Evolutionary conservation across 768 basidiomycete species (phyloP), one percentile per base, ranked within the genome.

Genomic region (Macrocybe gigantea): DNA sequence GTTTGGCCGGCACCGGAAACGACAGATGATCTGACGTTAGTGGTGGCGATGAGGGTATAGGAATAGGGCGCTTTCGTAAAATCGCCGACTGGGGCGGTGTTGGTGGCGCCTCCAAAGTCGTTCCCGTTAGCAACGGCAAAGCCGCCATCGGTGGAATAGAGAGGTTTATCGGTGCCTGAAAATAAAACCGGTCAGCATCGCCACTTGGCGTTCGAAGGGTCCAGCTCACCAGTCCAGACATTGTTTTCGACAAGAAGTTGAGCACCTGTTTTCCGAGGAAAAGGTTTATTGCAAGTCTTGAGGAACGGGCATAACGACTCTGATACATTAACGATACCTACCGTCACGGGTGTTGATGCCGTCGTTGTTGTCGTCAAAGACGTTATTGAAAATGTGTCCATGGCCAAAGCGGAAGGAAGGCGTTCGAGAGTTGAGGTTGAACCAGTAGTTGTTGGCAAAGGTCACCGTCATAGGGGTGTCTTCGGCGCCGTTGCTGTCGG

Each of bases 201-300:
- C 30, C 4, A 35, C 33, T 14, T 8, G 11, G 1, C 5, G 6
- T 15, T 34, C n/a, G 31, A 44, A 5, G 13, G 32, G 11, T 12
- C 36, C 12, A 41, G 38, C 56, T n/a, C 56, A 61, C 64, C 69
- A 29, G 63, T 68, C 66, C 65, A 74, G 15, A 74, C 68, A 51
- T 74, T 74, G 64, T 72, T 73, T 56, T 74, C 71, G 44, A 73
- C 70, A 30, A 74, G 64, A 44, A 72, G 69, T 53, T 72, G 70
- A 44, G 72, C 74, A 53, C 68, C 72, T 68, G 48, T 22, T 22
- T 22, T 22, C 22, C 22, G 4, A 5, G 33, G 29, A 37, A 34
- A 5, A 15, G 37, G 39, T 14, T 22, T 5, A 38, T 32, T 10
- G 6, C 38, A 15, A 49, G 15, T 13, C 12, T 14, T 37, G 12